phyloP scores from a whole-genome alignment of 2,329 filamentous ascomycete species.

The Nothopassalora personata region DNA sequence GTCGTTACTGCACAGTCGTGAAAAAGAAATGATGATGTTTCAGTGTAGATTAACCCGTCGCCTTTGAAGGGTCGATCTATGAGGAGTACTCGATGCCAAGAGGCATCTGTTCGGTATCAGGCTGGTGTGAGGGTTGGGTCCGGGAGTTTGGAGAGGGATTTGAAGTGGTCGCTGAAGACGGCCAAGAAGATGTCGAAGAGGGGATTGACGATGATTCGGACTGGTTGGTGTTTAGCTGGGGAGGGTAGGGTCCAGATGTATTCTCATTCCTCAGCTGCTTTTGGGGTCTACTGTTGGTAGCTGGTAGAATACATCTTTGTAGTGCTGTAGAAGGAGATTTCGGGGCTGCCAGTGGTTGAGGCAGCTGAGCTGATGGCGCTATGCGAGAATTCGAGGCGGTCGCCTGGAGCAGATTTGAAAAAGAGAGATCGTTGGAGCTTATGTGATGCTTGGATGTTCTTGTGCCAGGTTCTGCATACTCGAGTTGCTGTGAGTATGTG shows the following conservation, averaged over 20 bases:
- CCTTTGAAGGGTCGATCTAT: no score
- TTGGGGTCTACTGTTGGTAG: no score
- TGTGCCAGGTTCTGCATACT: neutral
- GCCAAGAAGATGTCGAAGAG: neutral
- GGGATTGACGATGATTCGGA: no score
- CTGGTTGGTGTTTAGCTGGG: no score
- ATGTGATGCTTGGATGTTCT: neutral
- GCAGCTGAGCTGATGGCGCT: neutral
- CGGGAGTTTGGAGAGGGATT: neutral
- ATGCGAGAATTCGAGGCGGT: neutral
- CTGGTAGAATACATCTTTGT: no score
- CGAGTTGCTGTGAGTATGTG: neutral
- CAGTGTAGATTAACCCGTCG: no score
- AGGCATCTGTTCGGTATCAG: neutral
- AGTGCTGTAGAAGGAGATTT: no score
- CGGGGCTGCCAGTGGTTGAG: neutral
- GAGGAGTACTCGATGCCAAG: neutral
- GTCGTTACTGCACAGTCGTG: no score
- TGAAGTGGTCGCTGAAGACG: neutral
- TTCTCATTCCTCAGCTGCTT: no score
- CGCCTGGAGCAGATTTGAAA: neutral
- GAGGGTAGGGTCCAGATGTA: no score
- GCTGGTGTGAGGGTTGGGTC: neutral
- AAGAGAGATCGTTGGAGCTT: neutral
- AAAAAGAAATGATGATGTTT: no score